Evolutionary conservation across 306 rosid species (phyloP).

Genomic region (Gillenia trifoliata): DNA sequence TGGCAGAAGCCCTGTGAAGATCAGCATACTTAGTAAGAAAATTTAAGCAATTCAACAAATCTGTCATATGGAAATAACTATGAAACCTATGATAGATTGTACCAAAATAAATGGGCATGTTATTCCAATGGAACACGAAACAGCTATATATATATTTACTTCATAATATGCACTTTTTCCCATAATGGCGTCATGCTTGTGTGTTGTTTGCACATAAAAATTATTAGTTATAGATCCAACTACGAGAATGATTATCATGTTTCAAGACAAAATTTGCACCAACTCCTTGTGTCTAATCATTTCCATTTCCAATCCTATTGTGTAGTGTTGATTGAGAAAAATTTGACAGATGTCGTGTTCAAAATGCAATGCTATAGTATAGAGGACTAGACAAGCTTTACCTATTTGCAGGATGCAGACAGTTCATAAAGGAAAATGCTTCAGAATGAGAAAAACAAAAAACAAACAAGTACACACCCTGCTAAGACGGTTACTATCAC

Average conservation of each 20-base stretch:
- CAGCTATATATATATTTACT: not conserved
- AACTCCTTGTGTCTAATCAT: too few species aligned
- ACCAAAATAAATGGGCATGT: not conserved
- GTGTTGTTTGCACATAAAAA: not conserved
- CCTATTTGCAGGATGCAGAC: not conserved
- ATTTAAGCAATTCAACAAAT: conserved; percentile 4
- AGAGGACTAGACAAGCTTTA: not conserved
- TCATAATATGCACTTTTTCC: not conserved
- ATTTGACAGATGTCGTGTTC: not conserved
- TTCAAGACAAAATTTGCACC: not conserved
- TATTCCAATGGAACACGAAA: not conserved
- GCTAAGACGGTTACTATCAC: not conserved
- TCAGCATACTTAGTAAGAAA: conserved; percentile 15
- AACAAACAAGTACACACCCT: not conserved
- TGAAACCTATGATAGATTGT: not conserved
- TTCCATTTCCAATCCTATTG: too few species aligned
- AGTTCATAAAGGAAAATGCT: not conserved
- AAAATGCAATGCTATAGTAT: not conserved
- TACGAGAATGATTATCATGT: not conserved
- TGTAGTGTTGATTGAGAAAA: not conserved
- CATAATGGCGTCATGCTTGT: not conserved
- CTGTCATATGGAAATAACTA: not conserved
- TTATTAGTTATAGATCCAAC: not conserved
- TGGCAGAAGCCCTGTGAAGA: conserved; percentile 67
- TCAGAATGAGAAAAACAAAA: not conserved